phyloP scores from a whole-genome alignment of 257 asterid genomes.

The Oldenlandia corymbosa region DNA sequence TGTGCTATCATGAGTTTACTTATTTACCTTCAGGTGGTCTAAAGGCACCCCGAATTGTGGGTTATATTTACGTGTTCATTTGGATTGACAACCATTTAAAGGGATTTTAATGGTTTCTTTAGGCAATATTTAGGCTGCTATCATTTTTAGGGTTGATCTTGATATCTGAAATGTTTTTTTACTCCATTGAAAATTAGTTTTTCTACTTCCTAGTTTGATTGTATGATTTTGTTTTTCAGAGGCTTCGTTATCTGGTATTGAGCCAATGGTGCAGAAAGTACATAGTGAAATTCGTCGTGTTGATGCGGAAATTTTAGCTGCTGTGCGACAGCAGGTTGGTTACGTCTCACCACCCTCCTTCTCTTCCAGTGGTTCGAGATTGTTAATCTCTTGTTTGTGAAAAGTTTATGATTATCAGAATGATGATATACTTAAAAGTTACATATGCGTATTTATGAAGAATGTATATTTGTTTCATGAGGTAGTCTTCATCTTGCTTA shows the following conservation, averaged over 20 bases:
- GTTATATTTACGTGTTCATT: not conserved
- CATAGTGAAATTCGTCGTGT: constrained; percentile 79
- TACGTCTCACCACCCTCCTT: constrained; percentile 8
- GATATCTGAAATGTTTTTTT: constrained; percentile 5
- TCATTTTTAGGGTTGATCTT: not conserved
- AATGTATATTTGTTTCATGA: not conserved
- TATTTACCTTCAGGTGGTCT: not conserved
- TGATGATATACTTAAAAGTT: not conserved
- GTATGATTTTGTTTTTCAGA: constrained; percentile 47
- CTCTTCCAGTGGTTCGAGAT: not conserved
- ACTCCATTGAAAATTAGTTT: not conserved
- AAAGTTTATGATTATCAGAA: not conserved
- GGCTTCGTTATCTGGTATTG: constrained; percentile 92
- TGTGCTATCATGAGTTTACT: not conserved
- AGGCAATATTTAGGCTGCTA: constrained; percentile 1
- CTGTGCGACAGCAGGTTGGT: constrained; percentile 93
- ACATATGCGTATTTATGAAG: not conserved
- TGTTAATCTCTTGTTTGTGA: not conserved
- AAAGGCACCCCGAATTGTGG: too few relatives aligned
- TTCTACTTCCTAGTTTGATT: constrained; percentile 16
- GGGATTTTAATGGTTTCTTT: not conserved
- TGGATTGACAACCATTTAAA: not conserved
- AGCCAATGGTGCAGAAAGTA: constrained; percentile 92
- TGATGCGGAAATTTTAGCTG: constrained; percentile 79
- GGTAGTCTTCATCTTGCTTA: not conserved